Evolutionary conservation across 352 stramenopile genomes (phyloP), one percentile per base, ranked within the genome.

Genomic region (Pythium folliculosum): DNA sequence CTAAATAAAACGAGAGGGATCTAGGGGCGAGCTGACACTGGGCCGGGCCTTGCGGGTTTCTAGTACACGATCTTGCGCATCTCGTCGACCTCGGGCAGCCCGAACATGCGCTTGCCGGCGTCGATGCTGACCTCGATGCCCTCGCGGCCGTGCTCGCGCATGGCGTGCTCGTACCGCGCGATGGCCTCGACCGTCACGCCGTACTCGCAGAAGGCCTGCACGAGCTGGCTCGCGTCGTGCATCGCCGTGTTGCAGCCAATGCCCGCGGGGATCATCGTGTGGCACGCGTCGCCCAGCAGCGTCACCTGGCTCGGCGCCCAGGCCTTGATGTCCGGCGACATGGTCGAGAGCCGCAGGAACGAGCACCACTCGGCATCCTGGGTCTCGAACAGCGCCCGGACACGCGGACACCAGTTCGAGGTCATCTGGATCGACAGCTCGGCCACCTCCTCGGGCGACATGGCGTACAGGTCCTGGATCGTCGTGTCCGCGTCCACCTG

Each of bases 301-400:
- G 82, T 91, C 13, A 91, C 77, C 0, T 51, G 58, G 0, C 75
- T 80, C 2, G 82, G 75, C 43, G 74, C 50, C 82, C 82, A 91
- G 30, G 67, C 53, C 16, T 71, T 72, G 59, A 91, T 78, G 6
- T 89, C 75, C 0, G 82, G 80, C 0, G 77, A 75, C 73, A 84
- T 89, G 35, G 75, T 86, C n/a, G 80, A 89, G 48, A 91, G 77
- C 30, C 78, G 80, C 22, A 89, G 64, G 67, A 88, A 86, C 14
- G 81, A 87, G 59, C 75, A 80, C 78, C 77, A 86, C 47, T 85
- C 76, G 1, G 75, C 70, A 1, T 70, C 63, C 38, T 89, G 78
- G 13, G 76, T 57, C 55, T 80, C 70, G 6, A 91, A 63, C 1
- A 91, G 45, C 21, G 77, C 67, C 0, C 78, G 78, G 21, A 91